Evolutionary conservation across 768 basidiomycete species (phyloP), one percentile per base, ranked within the genome.

Genomic region (Russula vinacea): DNA sequence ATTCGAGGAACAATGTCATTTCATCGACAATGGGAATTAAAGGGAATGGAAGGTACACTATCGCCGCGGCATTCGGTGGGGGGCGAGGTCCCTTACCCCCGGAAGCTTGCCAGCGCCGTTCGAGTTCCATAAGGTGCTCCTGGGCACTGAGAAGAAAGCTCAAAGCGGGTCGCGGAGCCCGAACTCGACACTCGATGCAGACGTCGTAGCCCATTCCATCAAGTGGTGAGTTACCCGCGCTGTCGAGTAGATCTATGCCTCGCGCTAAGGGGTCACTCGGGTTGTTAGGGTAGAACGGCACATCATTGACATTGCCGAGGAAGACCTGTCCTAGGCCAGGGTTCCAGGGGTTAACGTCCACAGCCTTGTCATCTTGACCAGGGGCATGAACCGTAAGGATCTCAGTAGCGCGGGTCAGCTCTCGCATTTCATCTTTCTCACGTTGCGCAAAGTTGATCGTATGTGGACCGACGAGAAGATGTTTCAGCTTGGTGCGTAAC

Each of bases 381-480:
- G 40, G 39, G 17, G 71, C 44, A 13, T 65, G 65, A 8, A 76
- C 76, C 0, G 80, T 80, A 67, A 88, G 77, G 58, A 95, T 92
- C 76, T 92, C 90, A 24, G 84, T 87, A 8, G 92, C 90, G 63
- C 84, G 81, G 0, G 94, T 96, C 60, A 95, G 77, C 71, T 90
- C 89, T 14, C 89, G 79, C 91, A 94, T 95, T 78, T 95, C 94
- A 65, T 92, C 90, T 74, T 84, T 84, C 76, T 96, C 93, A 39
- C 91, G 80, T 70, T 85, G 82, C 16, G 90, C 86, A 74, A 94
- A 93, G 72, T 92, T 84, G 71, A 92, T 82, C 35, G 87, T 89
- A 72, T 80, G 81, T 10, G 80, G 74, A 40, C 80, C 78, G 73
- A 82, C 79, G 73, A 86, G 78, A 57, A 86, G 76, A 71, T 86